These are phyloP conservation scores for Sporothrix phasma DNA, from an alignment of 2,329 filamentous ascomycete genomes.

Conservation along the genomic window DNA sequence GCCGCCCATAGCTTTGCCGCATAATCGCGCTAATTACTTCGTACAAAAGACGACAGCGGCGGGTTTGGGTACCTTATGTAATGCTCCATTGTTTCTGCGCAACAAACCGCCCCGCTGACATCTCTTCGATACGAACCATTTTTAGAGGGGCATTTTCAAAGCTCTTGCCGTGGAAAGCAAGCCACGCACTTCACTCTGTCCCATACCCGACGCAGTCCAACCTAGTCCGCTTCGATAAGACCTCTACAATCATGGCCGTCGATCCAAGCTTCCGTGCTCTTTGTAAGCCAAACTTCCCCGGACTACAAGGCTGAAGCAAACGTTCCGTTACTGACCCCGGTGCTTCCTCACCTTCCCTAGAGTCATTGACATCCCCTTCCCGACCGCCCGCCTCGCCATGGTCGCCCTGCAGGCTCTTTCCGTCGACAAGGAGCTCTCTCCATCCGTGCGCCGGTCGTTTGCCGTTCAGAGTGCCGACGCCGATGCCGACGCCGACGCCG, in stretches of 20 bases:
- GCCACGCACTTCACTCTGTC: background rate
- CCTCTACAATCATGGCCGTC: slow-evolving; percentile 22
- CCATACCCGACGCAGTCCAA: no score
- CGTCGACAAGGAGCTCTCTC: slow-evolving; percentile 84
- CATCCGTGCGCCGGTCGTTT: slow-evolving; percentile 66
- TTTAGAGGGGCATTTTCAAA: background rate
- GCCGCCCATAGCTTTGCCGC: background rate
- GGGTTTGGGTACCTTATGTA: background rate
- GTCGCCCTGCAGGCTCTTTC: slow-evolving; percentile 65
- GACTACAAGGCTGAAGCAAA: background rate
- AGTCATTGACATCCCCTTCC: slow-evolving; percentile 74
- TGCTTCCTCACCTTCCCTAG: slow-evolving; percentile 16
- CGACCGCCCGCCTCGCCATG: slow-evolving; percentile 64
- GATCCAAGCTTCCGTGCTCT: slow-evolving; percentile 49
- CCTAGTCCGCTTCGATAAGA: background rate
- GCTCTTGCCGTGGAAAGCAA: background rate
- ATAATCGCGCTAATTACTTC: slow-evolving; percentile 10
- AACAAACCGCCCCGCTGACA: background rate
- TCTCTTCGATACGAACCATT: background rate
- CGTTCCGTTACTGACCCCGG: background rate
- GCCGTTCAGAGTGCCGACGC: slow-evolving; percentile 27
- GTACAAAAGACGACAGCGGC: background rate
- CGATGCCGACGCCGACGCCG: background rate
- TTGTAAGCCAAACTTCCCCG: slow-evolving; percentile 40
- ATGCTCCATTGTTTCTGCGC: background rate